Conservation (phyloP, 306 rosid species). For the Trifolium subterraneum region DNA sequence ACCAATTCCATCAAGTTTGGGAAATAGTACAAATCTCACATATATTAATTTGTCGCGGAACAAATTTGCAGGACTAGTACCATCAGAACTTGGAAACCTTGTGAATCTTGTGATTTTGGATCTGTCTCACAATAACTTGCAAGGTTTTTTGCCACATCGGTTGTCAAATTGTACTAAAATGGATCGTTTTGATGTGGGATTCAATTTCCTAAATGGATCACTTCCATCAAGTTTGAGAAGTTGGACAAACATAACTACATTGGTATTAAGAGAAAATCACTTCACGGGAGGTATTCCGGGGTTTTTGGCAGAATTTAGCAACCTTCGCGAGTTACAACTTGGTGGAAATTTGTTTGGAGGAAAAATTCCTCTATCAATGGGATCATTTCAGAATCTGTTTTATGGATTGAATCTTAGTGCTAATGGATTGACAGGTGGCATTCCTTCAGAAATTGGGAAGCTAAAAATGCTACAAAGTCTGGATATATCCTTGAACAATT, state of each 20-base stretch:
- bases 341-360: background rate
- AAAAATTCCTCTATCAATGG: background rate
- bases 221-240: conserved; percentile 58
- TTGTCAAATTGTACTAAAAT: conserved; percentile 64
- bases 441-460: conserved; percentile 61
- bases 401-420: background rate
- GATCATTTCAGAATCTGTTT: background rate
- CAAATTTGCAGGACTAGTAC: conserved; percentile 56
- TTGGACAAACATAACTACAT: conserved; percentile 55
- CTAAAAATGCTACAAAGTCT: conserved; percentile 41
- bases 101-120: conserved; percentile 48
- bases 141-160: conserved; percentile 66
- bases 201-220: conserved; percentile 71
- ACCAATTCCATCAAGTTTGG: conserved; percentile 67
- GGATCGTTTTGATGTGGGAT: conserved; percentile 62
- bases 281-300: conserved; percentile 65
- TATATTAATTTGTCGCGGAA: conserved; percentile 58
- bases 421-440: conserved; percentile 49
- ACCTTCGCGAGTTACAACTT: conserved; percentile 47
- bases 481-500: conserved; percentile 70
- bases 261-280: conserved; percentile 62
- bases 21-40: conserved; percentile 57
- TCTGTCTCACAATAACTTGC: conserved; percentile 65
- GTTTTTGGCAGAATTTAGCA: conserved; percentile 52
- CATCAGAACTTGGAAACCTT: conserved; percentile 65